Evolutionary conservation across 306 rosid species (phyloP), one percentile per base, ranked within the genome.

Genomic region (Quercus berberidifolia): DNA sequence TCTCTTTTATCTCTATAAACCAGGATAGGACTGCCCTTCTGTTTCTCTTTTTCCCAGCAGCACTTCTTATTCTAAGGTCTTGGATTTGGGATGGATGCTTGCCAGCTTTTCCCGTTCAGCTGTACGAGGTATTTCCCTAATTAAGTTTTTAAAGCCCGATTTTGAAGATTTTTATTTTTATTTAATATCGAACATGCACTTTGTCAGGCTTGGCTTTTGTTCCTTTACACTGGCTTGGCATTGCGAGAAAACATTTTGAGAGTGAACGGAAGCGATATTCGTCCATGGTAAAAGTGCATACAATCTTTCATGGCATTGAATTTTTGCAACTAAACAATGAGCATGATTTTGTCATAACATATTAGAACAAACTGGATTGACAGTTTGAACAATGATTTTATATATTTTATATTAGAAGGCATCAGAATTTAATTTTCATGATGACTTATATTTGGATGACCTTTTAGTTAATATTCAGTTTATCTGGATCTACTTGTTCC

Each of bases 11-110:
- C 46, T 41, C 11, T 41, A 8, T 88, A 85, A 79, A 86, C 80
- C 99, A 96, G 99, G 99, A 96, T 79, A 87, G 88, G 74, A 93
- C 99, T 55, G 99, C 99, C 80, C 88, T 91, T 31, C 96, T 96
- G 17, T 96, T 96, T 86, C 94, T 96, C 74, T 80, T 96, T 79
- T 96, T 96, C 77, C 99, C 99, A 4, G 81, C 92, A 30, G 3
- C 35, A 11, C 91, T 96, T 41, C 99, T 96, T 82, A 74, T 87
- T 79, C 88, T 93, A 70, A 86, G 98, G 89, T 89, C 96, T 69
- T 96, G 92, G 91, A 17, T 91, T 76, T 96, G 99, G 99, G 91
- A 85, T 73, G 99, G 99, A 82, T 96, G 99, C 83, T 79, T 96
- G 93, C 99, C 98, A 55, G 86, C 95, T 43, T 91, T 96, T 81